Conservation (phyloP, 495 filamentous ascomycete genomes). For the Recurvomyces mirabilis region DNA sequence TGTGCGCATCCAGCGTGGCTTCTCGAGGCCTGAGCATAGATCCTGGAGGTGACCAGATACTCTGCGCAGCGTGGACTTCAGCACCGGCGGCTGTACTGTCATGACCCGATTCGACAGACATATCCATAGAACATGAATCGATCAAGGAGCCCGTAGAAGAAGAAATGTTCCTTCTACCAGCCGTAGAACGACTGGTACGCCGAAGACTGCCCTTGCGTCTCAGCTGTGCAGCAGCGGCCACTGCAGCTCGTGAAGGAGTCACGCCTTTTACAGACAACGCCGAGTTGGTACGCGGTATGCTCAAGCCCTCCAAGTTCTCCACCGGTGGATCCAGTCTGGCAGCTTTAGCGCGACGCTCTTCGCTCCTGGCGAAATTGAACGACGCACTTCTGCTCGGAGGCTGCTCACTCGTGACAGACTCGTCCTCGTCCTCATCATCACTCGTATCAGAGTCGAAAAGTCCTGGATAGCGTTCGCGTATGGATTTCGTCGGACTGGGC, state of each 20-base stretch:
- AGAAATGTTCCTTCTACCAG: background rate
- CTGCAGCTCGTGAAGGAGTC: slow-evolving; percentile 14
- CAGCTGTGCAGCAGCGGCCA: slow-evolving; percentile 16
- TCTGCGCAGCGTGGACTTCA: background rate
- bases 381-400: slow-evolving; percentile 24
- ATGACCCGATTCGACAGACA: background rate
- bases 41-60: background rate
- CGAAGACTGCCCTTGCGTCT: slow-evolving; percentile 12
- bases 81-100: background rate
- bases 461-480: slow-evolving; percentile 25
- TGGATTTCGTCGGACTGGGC: slow-evolving; percentile 19
- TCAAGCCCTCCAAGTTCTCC: slow-evolving; percentile 23
- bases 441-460: slow-evolving; percentile 27
- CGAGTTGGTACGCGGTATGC: slow-evolving; percentile 24
- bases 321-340: slow-evolving; percentile 24
- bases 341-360: slow-evolving; percentile 25
- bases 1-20: slow-evolving; percentile 26
- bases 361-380: slow-evolving; percentile 23
- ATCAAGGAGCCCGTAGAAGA: slow-evolving; percentile 9
- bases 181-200: slow-evolving; percentile 1
- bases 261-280: slow-evolving; percentile 21
- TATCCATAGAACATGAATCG: slow-evolving; percentile 16
- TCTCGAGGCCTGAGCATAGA: too few species aligned
- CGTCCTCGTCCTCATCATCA: too few species aligned
- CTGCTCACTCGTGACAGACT: slow-evolving; percentile 23